Conservation (phyloP, 805 yeast genomes). For the Candida tallmaniae region DNA sequence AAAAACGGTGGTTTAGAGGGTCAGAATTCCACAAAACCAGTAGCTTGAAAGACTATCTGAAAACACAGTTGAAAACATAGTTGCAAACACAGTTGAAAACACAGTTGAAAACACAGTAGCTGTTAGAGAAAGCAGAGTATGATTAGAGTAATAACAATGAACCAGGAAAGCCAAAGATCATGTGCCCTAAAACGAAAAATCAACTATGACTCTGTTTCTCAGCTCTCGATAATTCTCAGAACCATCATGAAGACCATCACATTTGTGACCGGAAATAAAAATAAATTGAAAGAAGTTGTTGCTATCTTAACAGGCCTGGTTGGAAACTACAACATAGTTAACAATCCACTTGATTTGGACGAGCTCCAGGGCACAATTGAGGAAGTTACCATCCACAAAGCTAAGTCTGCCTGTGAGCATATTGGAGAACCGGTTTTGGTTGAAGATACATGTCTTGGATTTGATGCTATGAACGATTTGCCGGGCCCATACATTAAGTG, state of each 20-base stretch:
- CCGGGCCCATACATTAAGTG: constrained; percentile 97
- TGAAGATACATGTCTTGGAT: constrained; percentile 91
- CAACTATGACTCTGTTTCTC: too few species aligned
- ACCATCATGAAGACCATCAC: constrained; percentile 43
- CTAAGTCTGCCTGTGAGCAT: constrained; percentile 62
- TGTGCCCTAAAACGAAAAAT: too few species aligned
- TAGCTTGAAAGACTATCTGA: too few species aligned
- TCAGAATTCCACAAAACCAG: too few species aligned
- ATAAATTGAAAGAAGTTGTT: constrained; percentile 81
- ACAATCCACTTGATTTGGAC: constrained; percentile 71
- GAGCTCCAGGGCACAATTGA: constrained; percentile 88
- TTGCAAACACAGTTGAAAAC: too few species aligned
- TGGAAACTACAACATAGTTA: constrained; percentile 51
- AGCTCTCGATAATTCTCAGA: too few species aligned
- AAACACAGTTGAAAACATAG: too few species aligned
- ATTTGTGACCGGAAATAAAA: constrained; percentile 84
- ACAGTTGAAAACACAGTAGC: too few species aligned
- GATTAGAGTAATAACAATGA: too few species aligned
- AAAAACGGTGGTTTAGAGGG: too few species aligned
- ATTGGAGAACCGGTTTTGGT: constrained; percentile 81
- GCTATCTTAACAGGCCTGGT: constrained; percentile 56
- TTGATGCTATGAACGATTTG: constrained; percentile 67
- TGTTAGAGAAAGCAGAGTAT: too few species aligned
- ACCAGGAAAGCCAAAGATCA: too few species aligned
- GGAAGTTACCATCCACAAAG: constrained; percentile 78